Evolutionary conservation across 176 grass and related monocot genomes (phyloP).

Genomic region (Echinochloa phyllopogon): DNA sequence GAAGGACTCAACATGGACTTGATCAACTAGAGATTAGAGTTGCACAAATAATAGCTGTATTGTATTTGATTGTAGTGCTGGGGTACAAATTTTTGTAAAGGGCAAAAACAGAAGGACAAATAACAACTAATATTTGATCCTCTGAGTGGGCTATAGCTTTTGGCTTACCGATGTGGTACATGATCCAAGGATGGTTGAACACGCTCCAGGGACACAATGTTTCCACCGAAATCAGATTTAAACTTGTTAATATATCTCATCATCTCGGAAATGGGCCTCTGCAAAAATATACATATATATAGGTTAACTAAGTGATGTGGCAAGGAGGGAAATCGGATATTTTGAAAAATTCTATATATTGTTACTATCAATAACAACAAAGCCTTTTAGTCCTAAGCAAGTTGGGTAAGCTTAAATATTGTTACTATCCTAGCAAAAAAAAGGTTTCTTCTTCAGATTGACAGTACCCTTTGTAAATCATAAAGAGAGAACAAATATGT

Average conservation of each 20-base stretch:
- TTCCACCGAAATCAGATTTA: conserved; percentile 93
- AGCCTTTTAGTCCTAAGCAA: not conserved
- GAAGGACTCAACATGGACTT: conserved; percentile 8
- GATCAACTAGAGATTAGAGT: conserved; percentile 15
- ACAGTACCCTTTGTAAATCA: not conserved
- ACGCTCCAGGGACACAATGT: conserved; percentile 79
- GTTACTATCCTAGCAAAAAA: conserved; percentile 20
- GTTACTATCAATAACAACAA: conserved; percentile 16
- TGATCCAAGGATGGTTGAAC: conserved; percentile 96
- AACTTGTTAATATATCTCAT: conserved; percentile 96
- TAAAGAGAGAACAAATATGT: conserved; percentile 19
- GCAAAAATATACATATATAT: conserved; percentile 38
- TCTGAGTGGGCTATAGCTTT: conserved; percentile 4
- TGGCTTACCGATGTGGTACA: conserved; percentile 77
- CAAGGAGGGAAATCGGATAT: conserved; percentile 31
- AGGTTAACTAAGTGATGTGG: conserved; percentile 4
- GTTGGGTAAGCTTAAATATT: not conserved
- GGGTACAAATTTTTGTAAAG: conserved; percentile 7
- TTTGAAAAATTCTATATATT: not conserved
- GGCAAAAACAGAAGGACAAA: not conserved
- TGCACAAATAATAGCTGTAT: not conserved
- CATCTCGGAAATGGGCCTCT: conserved; percentile 92
- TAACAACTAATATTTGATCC: not conserved
- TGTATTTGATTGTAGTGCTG: not conserved
- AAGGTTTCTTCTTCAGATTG: conserved; percentile 20